Percentiles rank a stretch among this genome's conserved stretches.
These are phyloP conservation scores for Verbascum thapsus DNA, from an alignment of 257 asterid species.

Conservation along the genomic window DNA sequence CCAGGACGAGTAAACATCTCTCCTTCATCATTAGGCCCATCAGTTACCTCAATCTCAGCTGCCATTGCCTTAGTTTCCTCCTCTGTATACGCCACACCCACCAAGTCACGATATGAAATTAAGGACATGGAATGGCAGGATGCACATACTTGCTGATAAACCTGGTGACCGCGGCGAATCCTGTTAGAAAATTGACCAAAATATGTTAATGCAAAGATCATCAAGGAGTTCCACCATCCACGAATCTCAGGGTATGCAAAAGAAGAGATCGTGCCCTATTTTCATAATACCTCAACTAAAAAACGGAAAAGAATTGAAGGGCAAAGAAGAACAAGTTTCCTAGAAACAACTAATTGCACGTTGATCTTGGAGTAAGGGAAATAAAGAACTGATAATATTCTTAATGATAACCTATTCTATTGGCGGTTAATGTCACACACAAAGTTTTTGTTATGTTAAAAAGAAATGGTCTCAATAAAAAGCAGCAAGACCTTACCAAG, in stretches of 20 bases:
- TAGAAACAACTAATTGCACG: neutral
- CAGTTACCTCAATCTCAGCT: conserved; percentile 90
- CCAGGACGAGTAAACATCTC: conserved; percentile 95
- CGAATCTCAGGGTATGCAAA: conserved; percentile 1
- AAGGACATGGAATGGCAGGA: conserved; percentile 88
- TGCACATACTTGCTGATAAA: conserved; percentile 81
- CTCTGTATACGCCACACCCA: conserved; percentile 88
- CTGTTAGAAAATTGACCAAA: conserved; percentile 40
- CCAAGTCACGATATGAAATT: conserved; percentile 79
- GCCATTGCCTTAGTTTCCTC: conserved; percentile 95
- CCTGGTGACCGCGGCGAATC: conserved; percentile 82
- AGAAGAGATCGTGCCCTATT: neutral
- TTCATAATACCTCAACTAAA: neutral
- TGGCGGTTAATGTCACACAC: too few species aligned
- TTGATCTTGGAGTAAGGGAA: neutral
- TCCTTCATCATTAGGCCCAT: conserved; percentile 95
- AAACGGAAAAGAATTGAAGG: too few species aligned
- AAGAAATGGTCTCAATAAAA: too few species aligned
- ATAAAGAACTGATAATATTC: neutral
- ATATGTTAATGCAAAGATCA: conserved; percentile 29
- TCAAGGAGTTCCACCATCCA: conserved; percentile 1
- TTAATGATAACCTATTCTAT: neutral
- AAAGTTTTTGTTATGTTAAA: too few species aligned
- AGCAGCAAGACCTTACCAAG: too few species aligned
- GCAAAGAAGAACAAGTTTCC: too few species aligned